Percentiles rank a stretch among this genome's conserved stretches.
These are phyloP conservation scores for Candida maesae DNA, from an alignment of 805 yeast species.

Conservation along the genomic window DNA sequence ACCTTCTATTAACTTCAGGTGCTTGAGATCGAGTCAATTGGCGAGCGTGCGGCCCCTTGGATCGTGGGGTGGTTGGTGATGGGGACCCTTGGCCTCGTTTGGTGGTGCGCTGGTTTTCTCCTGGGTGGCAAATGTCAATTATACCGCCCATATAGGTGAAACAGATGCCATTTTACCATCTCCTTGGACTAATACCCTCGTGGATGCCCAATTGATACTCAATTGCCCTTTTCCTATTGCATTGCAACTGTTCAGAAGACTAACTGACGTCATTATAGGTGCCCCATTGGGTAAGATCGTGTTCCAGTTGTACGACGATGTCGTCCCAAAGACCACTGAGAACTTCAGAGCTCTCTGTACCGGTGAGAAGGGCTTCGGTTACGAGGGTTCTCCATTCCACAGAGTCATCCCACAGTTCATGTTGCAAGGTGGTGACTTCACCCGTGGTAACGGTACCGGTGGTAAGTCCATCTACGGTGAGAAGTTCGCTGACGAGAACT, in stretches of 20 bases:
- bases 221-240: neutral
- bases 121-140: conserved; percentile 6
- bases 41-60: too few species aligned
- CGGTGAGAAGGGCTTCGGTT: conserved; percentile 96
- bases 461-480: conserved; percentile 89
- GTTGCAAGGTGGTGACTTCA: conserved; percentile 98
- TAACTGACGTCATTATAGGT: conserved; percentile 28
- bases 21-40: too few species aligned
- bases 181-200: too few species aligned
- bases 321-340: conserved; percentile 93
- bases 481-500: conserved; percentile 76
- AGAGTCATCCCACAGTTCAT: conserved; percentile 96
- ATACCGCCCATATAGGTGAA: neutral
- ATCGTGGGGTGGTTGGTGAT: too few species aligned
- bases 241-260: neutral
- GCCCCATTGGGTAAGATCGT: conserved; percentile 75
- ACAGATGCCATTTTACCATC: too few species aligned
- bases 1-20: too few species aligned
- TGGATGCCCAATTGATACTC: neutral
- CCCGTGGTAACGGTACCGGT: conserved; percentile 93
- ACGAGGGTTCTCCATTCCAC: conserved; percentile 89
- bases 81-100: too few species aligned
- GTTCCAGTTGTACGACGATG: conserved; percentile 86
- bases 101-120: neutral
- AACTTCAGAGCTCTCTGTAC: conserved; percentile 94